Evolutionary conservation across 345 rosid species (phyloP).

Genomic region (Moricandia moricandioides): DNA sequence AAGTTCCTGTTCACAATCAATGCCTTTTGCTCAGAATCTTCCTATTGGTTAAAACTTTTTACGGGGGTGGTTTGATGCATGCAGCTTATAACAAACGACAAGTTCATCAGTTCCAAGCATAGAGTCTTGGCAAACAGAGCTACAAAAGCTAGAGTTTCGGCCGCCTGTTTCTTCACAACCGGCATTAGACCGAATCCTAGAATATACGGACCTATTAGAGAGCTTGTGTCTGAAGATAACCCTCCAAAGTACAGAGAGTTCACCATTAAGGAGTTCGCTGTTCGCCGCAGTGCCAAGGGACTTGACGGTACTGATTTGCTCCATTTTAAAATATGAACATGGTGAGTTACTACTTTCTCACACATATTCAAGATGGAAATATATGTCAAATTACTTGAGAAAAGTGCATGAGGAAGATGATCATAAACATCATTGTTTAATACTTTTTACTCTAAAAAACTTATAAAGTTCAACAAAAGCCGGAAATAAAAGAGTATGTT

Average conservation of each 20-base stretch:
- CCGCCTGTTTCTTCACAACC: slow-evolving; percentile 45
- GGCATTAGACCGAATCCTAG: slow-evolving; percentile 22
- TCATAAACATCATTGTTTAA: not conserved
- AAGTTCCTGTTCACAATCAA: slow-evolving; percentile 22
- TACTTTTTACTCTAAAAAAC: not conserved
- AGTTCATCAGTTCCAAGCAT: slow-evolving; percentile 45
- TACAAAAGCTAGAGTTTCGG: slow-evolving; percentile 36
- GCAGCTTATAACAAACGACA: slow-evolving; percentile 49
- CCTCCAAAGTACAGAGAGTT: slow-evolving; percentile 49
- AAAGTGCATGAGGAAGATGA: not conserved
- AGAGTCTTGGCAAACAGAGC: slow-evolving; percentile 45
- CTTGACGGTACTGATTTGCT: slow-evolving; percentile 40
- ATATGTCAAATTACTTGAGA: not conserved
- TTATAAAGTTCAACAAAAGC: not conserved
- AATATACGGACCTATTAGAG: slow-evolving; percentile 41
- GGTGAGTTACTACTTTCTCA: not conserved
- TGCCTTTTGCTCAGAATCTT: not conserved
- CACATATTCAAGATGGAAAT: not conserved
- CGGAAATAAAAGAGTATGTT: not conserved
- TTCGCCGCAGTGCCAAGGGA: slow-evolving; percentile 35
- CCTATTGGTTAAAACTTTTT: not conserved
- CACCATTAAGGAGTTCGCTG: slow-evolving; percentile 35
- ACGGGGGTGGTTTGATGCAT: not conserved
- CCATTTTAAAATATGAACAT: slow-evolving; percentile 26
- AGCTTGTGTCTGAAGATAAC: slow-evolving; percentile 48